Evolutionary conservation across 768 basidiomycete genomes (phyloP), one percentile per base, ranked within the genome.

Genomic region (Boletus sensibilis): DNA sequence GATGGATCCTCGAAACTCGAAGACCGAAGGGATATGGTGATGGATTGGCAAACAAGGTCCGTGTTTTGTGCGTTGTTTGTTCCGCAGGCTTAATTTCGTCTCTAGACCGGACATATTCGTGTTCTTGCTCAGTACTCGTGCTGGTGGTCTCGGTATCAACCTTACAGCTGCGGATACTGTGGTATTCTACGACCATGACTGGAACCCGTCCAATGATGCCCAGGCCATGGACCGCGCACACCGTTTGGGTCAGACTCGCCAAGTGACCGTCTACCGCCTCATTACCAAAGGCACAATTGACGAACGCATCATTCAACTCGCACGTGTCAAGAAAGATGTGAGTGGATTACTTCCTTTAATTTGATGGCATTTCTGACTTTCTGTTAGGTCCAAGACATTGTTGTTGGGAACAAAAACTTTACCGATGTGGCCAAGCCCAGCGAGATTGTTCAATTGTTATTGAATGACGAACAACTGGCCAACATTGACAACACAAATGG

Each of bases 191-290:
- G 58, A 65, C 44, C 64, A 66, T 49, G 65, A 63, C 39, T 66
- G 60, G 70, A 98, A 98, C 68, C 95, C 95, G 13, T 95, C 93
- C 16, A 97, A 96, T 65, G 95, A 98, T 71, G 92, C 95, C 34
- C 95, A 98, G 70, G 95, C 95, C 14, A 98, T 98, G 95, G 95
- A 97, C 66, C 90, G 95, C 61, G 95, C 95, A 16, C 95, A 98
- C 75, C 91, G 95, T 62, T 82, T 98, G 14, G 95, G 95, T 31
- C 95, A 98, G 73, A 98, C 94, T 7, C 89, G 93, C 44, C 95
- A 98, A 75, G 95, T 98, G 53, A 98, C 94, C 2, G 94, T 98
- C 10, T 98, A 97, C 71, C 88, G 95, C 18, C 77, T 98, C 47
- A 94, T 97, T 66, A 97, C 94, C 3, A 88, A 82, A 72, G 94